phyloP scores from a whole-genome alignment of 1,284 basidiomycete species.

The Porodaedalea pini region DNA sequence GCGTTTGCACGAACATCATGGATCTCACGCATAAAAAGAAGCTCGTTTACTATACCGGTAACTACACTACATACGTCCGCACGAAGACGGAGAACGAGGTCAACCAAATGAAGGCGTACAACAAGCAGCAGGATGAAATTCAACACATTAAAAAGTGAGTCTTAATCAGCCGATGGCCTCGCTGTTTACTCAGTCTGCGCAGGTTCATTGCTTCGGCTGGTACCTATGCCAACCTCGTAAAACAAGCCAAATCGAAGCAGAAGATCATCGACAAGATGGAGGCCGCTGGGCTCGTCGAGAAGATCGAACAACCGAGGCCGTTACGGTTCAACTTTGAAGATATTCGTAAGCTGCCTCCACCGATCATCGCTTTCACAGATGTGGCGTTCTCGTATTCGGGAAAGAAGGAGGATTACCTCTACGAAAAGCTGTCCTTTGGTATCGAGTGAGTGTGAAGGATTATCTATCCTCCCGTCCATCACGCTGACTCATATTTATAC shows the following conservation, averaged over 20 bases:
- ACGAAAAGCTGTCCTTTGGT: slow-evolving; percentile 59
- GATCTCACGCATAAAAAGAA: slow-evolving; percentile 52
- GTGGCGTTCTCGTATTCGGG: slow-evolving; percentile 67
- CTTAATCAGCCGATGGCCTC: slow-evolving; percentile 12
- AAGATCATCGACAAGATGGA: slow-evolving; percentile 77
- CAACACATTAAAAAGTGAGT: slow-evolving; percentile 57
- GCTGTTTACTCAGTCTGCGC: not conserved
- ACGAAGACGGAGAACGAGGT: slow-evolving; percentile 67
- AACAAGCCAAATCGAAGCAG: slow-evolving; percentile 71
- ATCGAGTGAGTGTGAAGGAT: slow-evolving; percentile 39
- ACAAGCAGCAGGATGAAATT: slow-evolving; percentile 68
- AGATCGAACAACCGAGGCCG: slow-evolving; percentile 44
- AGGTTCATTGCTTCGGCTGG: slow-evolving; percentile 62
- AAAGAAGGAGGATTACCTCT: slow-evolving; percentile 55
- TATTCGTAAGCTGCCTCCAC: slow-evolving; percentile 59
- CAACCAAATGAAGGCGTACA: slow-evolving; percentile 71
- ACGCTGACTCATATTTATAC: not conserved
- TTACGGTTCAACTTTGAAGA: slow-evolving; percentile 66
- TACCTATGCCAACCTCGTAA: slow-evolving; percentile 70
- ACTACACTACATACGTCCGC: slow-evolving; percentile 63
- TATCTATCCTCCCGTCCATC: not conserved
- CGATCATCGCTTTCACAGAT: slow-evolving; percentile 64
- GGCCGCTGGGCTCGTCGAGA: slow-evolving; percentile 61
- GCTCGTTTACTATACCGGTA: slow-evolving; percentile 59
- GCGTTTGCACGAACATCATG: slow-evolving; percentile 63